Base-by-base conservation (phyloP, 306 rosid species). In the Malus sylvestris region DNA sequence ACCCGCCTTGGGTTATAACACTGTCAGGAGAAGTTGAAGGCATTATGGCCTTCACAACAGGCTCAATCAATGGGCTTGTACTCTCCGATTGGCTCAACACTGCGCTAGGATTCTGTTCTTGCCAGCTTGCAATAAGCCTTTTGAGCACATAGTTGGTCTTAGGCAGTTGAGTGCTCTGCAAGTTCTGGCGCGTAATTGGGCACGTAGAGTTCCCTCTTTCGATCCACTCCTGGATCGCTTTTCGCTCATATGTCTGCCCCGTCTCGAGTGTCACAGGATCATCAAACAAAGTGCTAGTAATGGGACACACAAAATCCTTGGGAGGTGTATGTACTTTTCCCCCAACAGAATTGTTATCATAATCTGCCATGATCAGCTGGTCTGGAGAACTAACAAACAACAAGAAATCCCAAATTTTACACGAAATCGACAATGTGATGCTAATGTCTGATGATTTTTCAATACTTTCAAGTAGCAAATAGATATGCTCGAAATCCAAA, bases 231-330 rank as follows among this genome's bases (percentile, higher is more conserved):
- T 89, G 96, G 14, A 90, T 95, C 8, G 98, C 98, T 79, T 65
- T 80, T 12, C 97, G 91, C 87, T 95, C 98, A 66, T 86, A 95
- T 71, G 98, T 92, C 76, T 95, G 97, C 32, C 97, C 98, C 9
- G 97, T 95, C 84, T 95, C 97, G 46, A 95, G 91, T 46, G 98
- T 95, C 75, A 95, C 98, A 1, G 98, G 98, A 78, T 95, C 98
- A 79, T 92, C 86, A 86, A 94, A 94, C 22, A 94, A 72, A 80
- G 89, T 86, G 83, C 93, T 89, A 22, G 97, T 95, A 70, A 90
- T 95, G 70, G 98, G 96, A 78, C 98, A 95, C 42, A 92, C 93
- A 76, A 90, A 92, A 81, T 95, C 97, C 84, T 95, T 89, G 20
- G 97, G 95, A 77, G 92, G 89, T 38, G 88, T 69, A 38, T 78